Percentiles rank a stretch among this genome's conserved stretches.
Conservation (phyloP, 768 basidiomycete genomes). For the Tricholoma hemisulphureum region DNA sequence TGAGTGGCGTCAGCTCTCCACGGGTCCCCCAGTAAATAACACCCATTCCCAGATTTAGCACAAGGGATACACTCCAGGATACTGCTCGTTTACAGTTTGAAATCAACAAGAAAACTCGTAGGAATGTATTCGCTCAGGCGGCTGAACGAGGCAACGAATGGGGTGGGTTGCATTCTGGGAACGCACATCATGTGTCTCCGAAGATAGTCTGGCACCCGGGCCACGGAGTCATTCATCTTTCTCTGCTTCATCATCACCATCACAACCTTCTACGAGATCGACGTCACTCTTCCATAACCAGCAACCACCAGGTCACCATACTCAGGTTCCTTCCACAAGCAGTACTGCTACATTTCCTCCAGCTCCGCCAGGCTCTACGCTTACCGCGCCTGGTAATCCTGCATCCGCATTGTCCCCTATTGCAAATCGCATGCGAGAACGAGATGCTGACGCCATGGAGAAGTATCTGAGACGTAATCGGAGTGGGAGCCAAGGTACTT, state of each 20-base stretch:
- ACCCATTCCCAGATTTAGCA: conserved; percentile 53
- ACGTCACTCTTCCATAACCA: conserved; percentile 40
- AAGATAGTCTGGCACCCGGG: conserved; percentile 33
- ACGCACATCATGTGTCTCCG: conserved; percentile 33
- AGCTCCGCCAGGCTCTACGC: conserved; percentile 34
- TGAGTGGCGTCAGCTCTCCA: conserved; percentile 34
- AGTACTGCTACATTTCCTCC: conserved; percentile 33
- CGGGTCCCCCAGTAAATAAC: conserved; percentile 2
- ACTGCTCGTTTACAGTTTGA: conserved; percentile 79
- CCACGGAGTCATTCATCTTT: conserved; percentile 53
- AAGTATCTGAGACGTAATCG: conserved; percentile 81
- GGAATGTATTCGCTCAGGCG: conserved; percentile 70
- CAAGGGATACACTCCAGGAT: conserved; percentile 75
- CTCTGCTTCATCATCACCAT: conserved; percentile 61
- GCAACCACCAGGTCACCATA: conserved; percentile 23
- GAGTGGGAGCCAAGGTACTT: conserved; percentile 73
- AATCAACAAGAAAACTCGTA: conserved; percentile 72
- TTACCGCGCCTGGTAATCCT: conserved; percentile 32
- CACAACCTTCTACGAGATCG: conserved; percentile 51
- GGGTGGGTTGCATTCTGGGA: conserved; percentile 41
- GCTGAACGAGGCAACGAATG: conserved; percentile 66
- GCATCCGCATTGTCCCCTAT: conserved; percentile 69
- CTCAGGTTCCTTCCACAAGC: conserved; percentile 30
- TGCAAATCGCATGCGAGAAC: conserved; percentile 75
- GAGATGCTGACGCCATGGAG: conserved; percentile 85